Conservation (phyloP, 345 rosid species). For the Citrus trifoliata region DNA sequence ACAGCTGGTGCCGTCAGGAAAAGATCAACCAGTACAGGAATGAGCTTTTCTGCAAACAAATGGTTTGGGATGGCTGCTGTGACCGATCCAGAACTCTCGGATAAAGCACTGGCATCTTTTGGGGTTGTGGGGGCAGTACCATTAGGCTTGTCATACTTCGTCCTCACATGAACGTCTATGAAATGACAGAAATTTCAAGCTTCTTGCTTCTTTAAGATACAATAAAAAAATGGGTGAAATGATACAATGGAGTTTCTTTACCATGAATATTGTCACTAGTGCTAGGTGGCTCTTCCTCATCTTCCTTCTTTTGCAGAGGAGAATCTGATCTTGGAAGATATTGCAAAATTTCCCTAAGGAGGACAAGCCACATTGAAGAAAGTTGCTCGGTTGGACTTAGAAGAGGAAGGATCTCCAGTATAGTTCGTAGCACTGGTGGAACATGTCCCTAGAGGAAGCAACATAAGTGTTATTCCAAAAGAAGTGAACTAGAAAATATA, state of each 20-base stretch:
- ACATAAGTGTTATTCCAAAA: conserved; percentile 4
- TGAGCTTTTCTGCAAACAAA: conserved; percentile 72
- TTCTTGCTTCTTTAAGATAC: conserved; percentile 10
- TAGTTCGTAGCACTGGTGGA: conserved; percentile 73
- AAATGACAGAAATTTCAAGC: conserved; percentile 22
- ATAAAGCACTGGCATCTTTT: conserved; percentile 32
- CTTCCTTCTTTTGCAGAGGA: conserved; percentile 46
- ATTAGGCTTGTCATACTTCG: conserved; percentile 33
- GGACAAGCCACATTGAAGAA: conserved; percentile 82
- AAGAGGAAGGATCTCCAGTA: conserved; percentile 74
- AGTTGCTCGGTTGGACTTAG: conserved; percentile 72
- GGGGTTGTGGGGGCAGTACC: conserved; percentile 38
- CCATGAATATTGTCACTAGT: conserved; percentile 36
- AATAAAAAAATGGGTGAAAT: conserved; percentile 9
- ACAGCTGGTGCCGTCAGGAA: conserved; percentile 60
- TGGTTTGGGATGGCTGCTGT: conserved; percentile 39
- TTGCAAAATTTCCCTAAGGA: conserved; percentile 61
- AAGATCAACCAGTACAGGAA: conserved; percentile 77
- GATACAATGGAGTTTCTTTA: conserved; percentile 17
- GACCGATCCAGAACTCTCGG: conserved; percentile 27
- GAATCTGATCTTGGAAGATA: conserved; percentile 71
- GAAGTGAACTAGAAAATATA: not conserved
- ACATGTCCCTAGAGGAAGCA: conserved; percentile 60
- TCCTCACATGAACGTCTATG: conserved; percentile 29
- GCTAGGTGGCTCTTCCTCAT: conserved; percentile 37